Conservation (phyloP, 192 early-diverging fungal species). For the Neocallimastix lanati region DNA sequence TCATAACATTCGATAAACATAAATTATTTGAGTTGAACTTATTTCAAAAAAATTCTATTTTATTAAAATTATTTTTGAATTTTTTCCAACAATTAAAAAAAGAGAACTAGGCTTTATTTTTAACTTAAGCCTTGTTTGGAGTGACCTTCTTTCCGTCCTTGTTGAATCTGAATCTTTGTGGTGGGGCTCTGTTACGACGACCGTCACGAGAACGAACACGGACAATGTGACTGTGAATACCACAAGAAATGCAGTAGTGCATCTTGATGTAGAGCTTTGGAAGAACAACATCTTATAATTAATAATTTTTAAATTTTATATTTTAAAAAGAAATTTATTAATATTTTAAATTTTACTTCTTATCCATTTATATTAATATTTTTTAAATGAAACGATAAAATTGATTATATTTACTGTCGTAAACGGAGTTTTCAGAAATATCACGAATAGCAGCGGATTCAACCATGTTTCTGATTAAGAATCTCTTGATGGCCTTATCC, state of each 20-base stretch:
- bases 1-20: too few species aligned
- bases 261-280: slow-evolving; percentile 99
- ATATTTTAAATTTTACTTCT: too few species aligned
- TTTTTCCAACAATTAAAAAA: background rate
- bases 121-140: background rate
- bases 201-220: slow-evolving; percentile 76
- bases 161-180: slow-evolving; percentile 76
- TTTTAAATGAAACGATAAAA: too few species aligned
- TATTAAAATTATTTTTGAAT: too few species aligned
- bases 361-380: too few species aligned
- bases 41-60: too few species aligned
- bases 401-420: slow-evolving; percentile 50
- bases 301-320: too few species aligned
- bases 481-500: slow-evolving; percentile 99
- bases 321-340: too few species aligned
- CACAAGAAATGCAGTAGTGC: slow-evolving; percentile 87
- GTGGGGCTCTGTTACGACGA: slow-evolving; percentile 83
- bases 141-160: slow-evolving; percentile 16
- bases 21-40: too few species aligned
- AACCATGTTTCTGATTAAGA: slow-evolving; percentile 97
- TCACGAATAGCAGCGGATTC: slow-evolving; percentile 94
- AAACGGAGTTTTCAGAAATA: slow-evolving; percentile 90
- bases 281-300: slow-evolving; percentile 75
- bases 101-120: background rate
- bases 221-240: slow-evolving; percentile 84